Evolutionary conservation across 1,284 basidiomycete genomes (phyloP).

Genomic region (Puccinia polysora): DNA sequence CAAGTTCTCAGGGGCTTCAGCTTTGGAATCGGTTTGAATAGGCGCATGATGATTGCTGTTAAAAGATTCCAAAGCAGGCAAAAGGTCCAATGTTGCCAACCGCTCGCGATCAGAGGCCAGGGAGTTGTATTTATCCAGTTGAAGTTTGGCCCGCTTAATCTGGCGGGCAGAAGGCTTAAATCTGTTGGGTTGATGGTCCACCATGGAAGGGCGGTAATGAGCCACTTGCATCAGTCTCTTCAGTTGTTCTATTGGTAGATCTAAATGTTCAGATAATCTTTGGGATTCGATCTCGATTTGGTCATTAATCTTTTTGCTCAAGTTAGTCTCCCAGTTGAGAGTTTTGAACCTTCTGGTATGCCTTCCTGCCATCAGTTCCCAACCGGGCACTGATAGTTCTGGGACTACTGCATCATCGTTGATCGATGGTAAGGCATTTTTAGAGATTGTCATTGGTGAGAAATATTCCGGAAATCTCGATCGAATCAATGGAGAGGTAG

Average conservation of each 20-base stretch:
- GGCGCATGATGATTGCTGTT: slow-evolving; percentile 6
- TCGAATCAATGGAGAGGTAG: slow-evolving; percentile 9
- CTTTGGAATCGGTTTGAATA: neutral
- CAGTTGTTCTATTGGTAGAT: slow-evolving; percentile 16
- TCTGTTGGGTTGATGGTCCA: neutral
- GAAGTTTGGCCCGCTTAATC: slow-evolving; percentile 13
- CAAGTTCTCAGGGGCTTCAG: too few species aligned
- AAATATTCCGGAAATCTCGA: slow-evolving; percentile 30
- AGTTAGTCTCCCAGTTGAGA: slow-evolving; percentile 24
- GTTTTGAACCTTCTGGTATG: slow-evolving; percentile 40
- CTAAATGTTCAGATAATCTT: slow-evolving; percentile 16
- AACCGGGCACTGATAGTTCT: slow-evolving; percentile 32
- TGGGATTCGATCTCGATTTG: slow-evolving; percentile 20
- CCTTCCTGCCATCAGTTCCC: slow-evolving; percentile 35
- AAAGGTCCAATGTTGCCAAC: slow-evolving; percentile 31
- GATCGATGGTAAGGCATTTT: neutral
- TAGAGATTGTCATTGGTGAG: neutral
- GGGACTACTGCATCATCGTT: slow-evolving; percentile 7
- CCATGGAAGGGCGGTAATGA: slow-evolving; percentile 20
- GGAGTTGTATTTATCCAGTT: neutral
- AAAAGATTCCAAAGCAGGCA: slow-evolving; percentile 39
- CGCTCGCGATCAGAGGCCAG: slow-evolving; percentile 23
- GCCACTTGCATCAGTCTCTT: neutral
- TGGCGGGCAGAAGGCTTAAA: neutral
- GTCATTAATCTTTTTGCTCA: slow-evolving; percentile 8